A percentile compares a stretch with the other conserved stretches of the same genome.
These are phyloP conservation scores for Hypericum perforatum DNA, from an alignment of 345 rosid species.

Conservation along the genomic window DNA sequence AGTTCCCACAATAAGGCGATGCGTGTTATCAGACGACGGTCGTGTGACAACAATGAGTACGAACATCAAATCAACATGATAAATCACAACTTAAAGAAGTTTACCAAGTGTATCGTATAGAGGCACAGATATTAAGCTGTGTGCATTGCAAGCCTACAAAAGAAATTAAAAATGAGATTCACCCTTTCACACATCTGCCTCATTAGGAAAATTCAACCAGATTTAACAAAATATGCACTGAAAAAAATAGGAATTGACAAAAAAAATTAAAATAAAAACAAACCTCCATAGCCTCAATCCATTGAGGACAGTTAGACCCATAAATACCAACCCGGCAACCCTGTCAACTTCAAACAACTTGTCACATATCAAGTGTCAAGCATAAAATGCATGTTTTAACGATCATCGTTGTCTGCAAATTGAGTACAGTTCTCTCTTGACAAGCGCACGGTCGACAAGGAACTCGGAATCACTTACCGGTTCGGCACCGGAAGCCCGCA, in stretches of 20 bases:
- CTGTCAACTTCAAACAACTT: conserved; percentile 23
- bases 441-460: neutral
- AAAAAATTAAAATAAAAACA: conserved; percentile 10
- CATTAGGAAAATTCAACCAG: neutral
- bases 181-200: neutral
- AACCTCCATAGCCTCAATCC: conserved; percentile 97
- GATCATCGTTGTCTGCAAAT: too few species aligned
- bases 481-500: conserved; percentile 69
- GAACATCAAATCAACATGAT: too few species aligned
- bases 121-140: conserved; percentile 77
- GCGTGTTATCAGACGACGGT: too few species aligned
- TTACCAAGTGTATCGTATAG: conserved; percentile 94
- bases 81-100: too few species aligned
- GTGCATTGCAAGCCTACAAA: conserved; percentile 74
- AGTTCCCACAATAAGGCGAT: too few species aligned
- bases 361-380: too few species aligned
- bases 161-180: conserved; percentile 2
- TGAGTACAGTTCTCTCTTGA: too few species aligned
- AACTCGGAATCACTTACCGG: conserved; percentile 42
- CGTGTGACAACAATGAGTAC: too few species aligned
- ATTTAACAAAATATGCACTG: neutral
- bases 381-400: too few species aligned
- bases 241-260: neutral
- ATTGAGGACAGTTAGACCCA: conserved; percentile 90
- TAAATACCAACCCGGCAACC: conserved; percentile 79